Base-by-base conservation (phyloP, 148 eudicot species). In the Camellia lanceoleosa region DNA sequence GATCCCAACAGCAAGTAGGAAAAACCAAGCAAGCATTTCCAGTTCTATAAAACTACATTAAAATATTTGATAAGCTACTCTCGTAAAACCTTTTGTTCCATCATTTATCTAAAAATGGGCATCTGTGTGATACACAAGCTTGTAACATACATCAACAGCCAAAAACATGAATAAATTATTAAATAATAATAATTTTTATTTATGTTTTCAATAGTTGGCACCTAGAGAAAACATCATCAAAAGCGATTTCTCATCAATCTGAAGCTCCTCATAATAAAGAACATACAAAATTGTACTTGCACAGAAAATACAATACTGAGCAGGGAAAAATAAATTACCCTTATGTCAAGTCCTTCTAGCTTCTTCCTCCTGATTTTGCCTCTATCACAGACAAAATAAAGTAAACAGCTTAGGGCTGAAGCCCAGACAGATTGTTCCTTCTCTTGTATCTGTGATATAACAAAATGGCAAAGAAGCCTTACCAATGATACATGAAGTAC, bases 391-490 rank as follows among this genome's bases (percentile, higher is more conserved):
- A 92, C 90, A 79, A 96, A 96, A 86, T 93, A 96, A 56, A 96
- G 91, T 82, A 96, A 90, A 82, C 99, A 96, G 89, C 99, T 96
- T 64, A 96, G 83, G 76, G 98, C 94, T 80, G 99, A 96, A 71
- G 99, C 99, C 99, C 99, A 96, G 62, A 96, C 91, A 70, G 97
- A 88, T 87, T 95, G 98, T 75, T 92, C 95, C 84, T 86, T 89
- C 83, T 96, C 98, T 84, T 93, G 97, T 78, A 83, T 83, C 99
- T 96, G 92, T 66, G 46, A 77, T 18, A 54, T 43, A 80, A 51
- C 19, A n/a, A 72, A 49, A 77, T 47, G 23, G 46, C 12, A 68
- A 70, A 44, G 69, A 8, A 38, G 8, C n/a, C 13, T 55, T 20
- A 8, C 14, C 9, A 52, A 76, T 9, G 10, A 60, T 1, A 60